Conservation (phyloP, 805 yeast species). For the Pichia scutulata region DNA sequence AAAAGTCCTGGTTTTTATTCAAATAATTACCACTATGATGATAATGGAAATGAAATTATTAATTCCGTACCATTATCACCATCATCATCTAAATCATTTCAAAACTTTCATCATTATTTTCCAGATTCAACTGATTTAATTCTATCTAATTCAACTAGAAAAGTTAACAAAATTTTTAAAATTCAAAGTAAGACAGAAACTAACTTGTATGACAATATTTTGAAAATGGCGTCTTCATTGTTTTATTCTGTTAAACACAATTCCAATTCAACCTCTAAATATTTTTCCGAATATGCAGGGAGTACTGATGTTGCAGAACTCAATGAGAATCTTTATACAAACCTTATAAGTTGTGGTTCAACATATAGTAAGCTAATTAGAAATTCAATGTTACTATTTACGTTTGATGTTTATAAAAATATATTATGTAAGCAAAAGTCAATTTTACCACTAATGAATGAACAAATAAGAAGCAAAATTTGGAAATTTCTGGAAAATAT, state of each 20-base stretch:
- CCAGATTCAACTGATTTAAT: not conserved
- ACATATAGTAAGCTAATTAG: not conserved
- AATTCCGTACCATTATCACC: not conserved
- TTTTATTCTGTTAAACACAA: not conserved
- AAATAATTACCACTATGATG: not conserved
- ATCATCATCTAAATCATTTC: not conserved
- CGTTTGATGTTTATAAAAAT: not conserved
- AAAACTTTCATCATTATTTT: not conserved
- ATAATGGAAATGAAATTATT: not conserved
- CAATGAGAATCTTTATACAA: not conserved
- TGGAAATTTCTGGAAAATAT: not conserved
- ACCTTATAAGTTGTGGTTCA: not conserved
- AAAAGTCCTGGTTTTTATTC: not conserved
- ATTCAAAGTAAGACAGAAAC: not conserved
- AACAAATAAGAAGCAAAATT: not conserved
- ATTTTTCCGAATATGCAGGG: not conserved
- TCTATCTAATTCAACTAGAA: not conserved
- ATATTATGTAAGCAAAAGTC: not conserved
- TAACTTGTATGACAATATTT: not conserved
- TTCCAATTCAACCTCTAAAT: not conserved
- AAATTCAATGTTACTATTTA: not conserved
- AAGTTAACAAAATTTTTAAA: not conserved
- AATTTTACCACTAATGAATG: not conserved
- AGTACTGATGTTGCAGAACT: not conserved
- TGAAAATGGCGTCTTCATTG: not conserved